These are phyloP conservation scores for Tylopilus subfusipes DNA, from an alignment of 768 basidiomycete species.

Conservation along the genomic window DNA sequence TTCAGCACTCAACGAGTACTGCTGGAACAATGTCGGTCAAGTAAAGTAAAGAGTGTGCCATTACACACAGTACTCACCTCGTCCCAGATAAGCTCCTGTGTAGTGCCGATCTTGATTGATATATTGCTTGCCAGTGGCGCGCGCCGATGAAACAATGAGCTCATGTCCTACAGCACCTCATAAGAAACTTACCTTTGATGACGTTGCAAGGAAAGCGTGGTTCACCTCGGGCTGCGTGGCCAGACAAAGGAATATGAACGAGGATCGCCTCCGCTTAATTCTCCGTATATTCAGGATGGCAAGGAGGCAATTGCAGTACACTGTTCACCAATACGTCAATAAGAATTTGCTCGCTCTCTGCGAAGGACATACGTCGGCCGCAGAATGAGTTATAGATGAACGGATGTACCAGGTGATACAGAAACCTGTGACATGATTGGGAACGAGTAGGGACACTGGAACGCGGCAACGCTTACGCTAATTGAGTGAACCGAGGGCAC, in stretches of 20 bases:
- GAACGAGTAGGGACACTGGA: neutral
- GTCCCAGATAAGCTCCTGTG: neutral
- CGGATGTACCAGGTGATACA: conserved; percentile 26
- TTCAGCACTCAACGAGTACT: neutral
- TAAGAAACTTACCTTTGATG: conserved; percentile 3
- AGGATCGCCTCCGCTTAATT: conserved; percentile 32
- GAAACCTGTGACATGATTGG: conserved; percentile 37
- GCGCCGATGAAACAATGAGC: conserved; percentile 3
- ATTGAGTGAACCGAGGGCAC: conserved; percentile 54
- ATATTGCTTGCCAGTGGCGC: conserved; percentile 36
- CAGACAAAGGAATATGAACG: conserved; percentile 5
- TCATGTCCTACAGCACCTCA: neutral
- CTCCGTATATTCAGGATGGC: conserved; percentile 56
- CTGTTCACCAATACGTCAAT: conserved; percentile 25
- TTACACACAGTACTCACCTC: neutral
- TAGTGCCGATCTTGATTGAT: neutral
- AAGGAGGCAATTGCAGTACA: conserved; percentile 60
- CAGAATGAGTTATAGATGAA: neutral
- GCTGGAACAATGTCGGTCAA: neutral
- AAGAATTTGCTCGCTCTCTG: neutral
- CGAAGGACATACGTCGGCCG: neutral
- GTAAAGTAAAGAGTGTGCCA: too few relatives aligned
- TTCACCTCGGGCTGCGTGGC: conserved; percentile 4
- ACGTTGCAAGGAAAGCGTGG: neutral
- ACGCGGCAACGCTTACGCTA: conserved; percentile 32